Evolutionary conservation across 2,329 filamentous ascomycete species (phyloP).

Genomic region (Aspergillus sp.): DNA sequence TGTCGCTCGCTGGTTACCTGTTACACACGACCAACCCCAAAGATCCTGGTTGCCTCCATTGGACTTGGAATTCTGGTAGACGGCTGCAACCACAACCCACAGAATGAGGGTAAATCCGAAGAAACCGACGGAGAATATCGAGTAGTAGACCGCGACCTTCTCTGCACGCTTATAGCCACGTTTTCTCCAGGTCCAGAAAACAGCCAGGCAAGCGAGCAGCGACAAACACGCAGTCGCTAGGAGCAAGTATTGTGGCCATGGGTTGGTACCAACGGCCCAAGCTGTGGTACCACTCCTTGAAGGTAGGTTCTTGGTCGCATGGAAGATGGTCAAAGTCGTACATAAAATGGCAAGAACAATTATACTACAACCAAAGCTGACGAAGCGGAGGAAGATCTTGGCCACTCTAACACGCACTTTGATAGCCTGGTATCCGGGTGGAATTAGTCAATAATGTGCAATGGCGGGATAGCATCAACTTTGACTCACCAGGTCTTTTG

Average conservation of each 20-base stretch:
- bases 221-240: slow-evolving; percentile 78
- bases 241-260: slow-evolving; percentile 87
- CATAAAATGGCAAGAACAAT: slow-evolving; percentile 91
- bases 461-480: not conserved
- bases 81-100: slow-evolving; percentile 82
- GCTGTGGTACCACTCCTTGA: slow-evolving; percentile 76
- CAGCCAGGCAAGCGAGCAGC: slow-evolving; percentile 71
- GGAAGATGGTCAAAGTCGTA: slow-evolving; percentile 89
- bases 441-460: not conserved
- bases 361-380: slow-evolving; percentile 95
- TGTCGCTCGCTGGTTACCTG: slow-evolving; percentile 71
- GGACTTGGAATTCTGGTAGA: slow-evolving; percentile 76
- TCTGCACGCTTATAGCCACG: slow-evolving; percentile 86
- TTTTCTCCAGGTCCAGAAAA: slow-evolving; percentile 84
- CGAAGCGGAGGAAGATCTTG: slow-evolving; percentile 89
- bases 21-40: slow-evolving; percentile 97
- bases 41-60: slow-evolving; percentile 79
- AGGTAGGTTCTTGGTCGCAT: slow-evolving; percentile 74
- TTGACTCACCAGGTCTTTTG: slow-evolving; percentile 75
- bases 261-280: slow-evolving; percentile 76
- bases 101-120: slow-evolving; percentile 91
- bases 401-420: slow-evolving; percentile 89
- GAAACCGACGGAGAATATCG: slow-evolving; percentile 86
- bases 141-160: slow-evolving; percentile 94
- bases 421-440: slow-evolving; percentile 64